These are phyloP conservation scores for Fusarium liriodendri DNA, from an alignment of 2,329 filamentous ascomycete genomes.

Conservation along the genomic window DNA sequence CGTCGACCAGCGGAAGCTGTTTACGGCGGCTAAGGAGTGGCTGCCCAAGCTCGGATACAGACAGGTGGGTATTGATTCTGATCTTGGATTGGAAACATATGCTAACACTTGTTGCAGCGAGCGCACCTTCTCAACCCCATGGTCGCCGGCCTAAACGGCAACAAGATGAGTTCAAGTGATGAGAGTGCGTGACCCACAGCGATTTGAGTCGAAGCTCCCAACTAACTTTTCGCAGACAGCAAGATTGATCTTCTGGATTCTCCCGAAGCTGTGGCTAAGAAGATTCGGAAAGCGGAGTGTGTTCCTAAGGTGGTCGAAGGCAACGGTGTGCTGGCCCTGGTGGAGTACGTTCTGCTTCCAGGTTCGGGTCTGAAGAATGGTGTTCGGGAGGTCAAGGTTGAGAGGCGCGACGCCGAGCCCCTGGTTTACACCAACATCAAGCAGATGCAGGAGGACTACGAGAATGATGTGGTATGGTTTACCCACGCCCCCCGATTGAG, in stretches of 20 bases:
- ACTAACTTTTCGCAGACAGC: slow-evolving; percentile 63
- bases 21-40: slow-evolving; percentile 85
- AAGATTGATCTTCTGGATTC: slow-evolving; percentile 95
- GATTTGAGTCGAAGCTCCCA: neutral
- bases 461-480: slow-evolving; percentile 75
- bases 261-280: slow-evolving; percentile 79
- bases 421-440: slow-evolving; percentile 83
- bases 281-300: slow-evolving; percentile 86
- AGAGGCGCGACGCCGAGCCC: slow-evolving; percentile 77
- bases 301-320: slow-evolving; percentile 81
- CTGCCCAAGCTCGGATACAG: slow-evolving; percentile 88
- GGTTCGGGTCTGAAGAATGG: slow-evolving; percentile 71
- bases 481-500: accelerated
- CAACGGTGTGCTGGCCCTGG: slow-evolving; percentile 88
- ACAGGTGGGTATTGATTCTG: slow-evolving; percentile 55
- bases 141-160: slow-evolving; percentile 85
- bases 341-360: slow-evolving; percentile 88
- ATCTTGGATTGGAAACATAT: neutral
- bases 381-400: slow-evolving; percentile 74
- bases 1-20: slow-evolving; percentile 89
- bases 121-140: slow-evolving; percentile 72
- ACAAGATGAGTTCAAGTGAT: slow-evolving; percentile 87
- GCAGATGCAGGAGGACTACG: slow-evolving; percentile 83
- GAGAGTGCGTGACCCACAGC: slow-evolving; percentile 57
- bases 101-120: slow-evolving; percentile 43